phyloP scores from a whole-genome alignment of 768 basidiomycete species.

The Termitomyces eurrhizus region DNA sequence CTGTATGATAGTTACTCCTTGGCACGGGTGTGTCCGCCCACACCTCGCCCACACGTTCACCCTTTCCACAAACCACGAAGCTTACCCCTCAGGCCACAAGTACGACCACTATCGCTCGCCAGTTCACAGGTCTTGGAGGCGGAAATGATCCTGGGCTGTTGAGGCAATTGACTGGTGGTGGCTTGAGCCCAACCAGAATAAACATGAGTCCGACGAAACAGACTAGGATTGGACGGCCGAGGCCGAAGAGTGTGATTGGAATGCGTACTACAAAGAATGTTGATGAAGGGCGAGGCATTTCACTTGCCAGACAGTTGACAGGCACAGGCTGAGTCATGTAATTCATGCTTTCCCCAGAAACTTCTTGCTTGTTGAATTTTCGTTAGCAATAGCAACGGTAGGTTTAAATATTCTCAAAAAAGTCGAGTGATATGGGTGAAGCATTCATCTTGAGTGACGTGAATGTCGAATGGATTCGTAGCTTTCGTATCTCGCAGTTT shows the following conservation, averaged over 20 bases:
- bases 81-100: slow-evolving; percentile 61
- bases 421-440: background rate
- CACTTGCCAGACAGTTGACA: slow-evolving; percentile 75
- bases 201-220: slow-evolving; percentile 79
- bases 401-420: background rate
- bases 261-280: slow-evolving; percentile 57
- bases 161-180: slow-evolving; percentile 65
- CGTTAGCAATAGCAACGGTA: background rate
- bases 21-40: slow-evolving; percentile 45
- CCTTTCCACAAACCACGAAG: slow-evolving; percentile 37
- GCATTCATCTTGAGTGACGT: background rate
- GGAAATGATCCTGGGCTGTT: slow-evolving; percentile 36
- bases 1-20: slow-evolving; percentile 47
- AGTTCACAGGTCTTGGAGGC: slow-evolving; percentile 62
- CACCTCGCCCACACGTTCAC: slow-evolving; percentile 48
- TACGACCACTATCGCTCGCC: slow-evolving; percentile 68
- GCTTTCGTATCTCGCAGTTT: too few relatives aligned
- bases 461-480: background rate
- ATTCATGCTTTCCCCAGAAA: background rate
- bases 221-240: slow-evolving; percentile 44
- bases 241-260: slow-evolving; percentile 79
- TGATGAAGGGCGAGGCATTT: slow-evolving; percentile 74
- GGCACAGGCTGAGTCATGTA: slow-evolving; percentile 32
- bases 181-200: slow-evolving; percentile 55
- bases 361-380: background rate